These are phyloP conservation scores for Paramecium pentaurelia DNA, from an alignment of 73 alveolate genomes.

Conservation along the genomic window DNA sequence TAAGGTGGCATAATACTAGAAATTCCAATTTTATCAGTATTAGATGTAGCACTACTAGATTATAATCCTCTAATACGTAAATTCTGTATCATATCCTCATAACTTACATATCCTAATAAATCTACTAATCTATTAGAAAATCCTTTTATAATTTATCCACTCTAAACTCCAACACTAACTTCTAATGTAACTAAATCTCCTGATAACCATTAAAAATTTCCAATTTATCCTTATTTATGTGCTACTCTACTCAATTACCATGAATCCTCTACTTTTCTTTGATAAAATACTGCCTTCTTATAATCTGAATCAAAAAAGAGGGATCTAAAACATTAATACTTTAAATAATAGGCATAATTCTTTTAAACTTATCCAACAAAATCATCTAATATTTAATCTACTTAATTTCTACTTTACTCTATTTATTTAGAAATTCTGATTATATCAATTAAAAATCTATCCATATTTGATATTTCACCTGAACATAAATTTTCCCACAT, in stretches of 20 bases:
- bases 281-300: background rate
- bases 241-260: slow-evolving; percentile 26
- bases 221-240: slow-evolving; percentile 12
- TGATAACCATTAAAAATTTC: slow-evolving; percentile 26
- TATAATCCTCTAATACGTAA: background rate
- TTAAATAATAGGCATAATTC: background rate
- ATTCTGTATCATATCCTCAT: slow-evolving; percentile 4
- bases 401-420: background rate
- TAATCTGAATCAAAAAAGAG: slow-evolving; percentile 34
- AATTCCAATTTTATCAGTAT: background rate
- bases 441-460: background rate
- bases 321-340: slow-evolving; percentile 35
- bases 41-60: background rate
- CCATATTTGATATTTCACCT: slow-evolving; percentile 25
- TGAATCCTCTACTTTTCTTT: slow-evolving; percentile 32
- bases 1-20: slow-evolving; percentile 40
- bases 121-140: background rate
- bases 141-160: slow-evolving; percentile 18
- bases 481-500: slow-evolving; percentile 22
- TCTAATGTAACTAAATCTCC: slow-evolving; percentile 30
- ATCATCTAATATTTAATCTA: background rate
- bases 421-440: slow-evolving; percentile 1
- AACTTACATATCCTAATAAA: background rate
- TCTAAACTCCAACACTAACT: slow-evolving; percentile 2
- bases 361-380: background rate